Percentiles rank a stretch among this genome's conserved stretches.
Conservation (phyloP, 192 early-diverging fungal genomes). For the Coemansia aciculifera region DNA sequence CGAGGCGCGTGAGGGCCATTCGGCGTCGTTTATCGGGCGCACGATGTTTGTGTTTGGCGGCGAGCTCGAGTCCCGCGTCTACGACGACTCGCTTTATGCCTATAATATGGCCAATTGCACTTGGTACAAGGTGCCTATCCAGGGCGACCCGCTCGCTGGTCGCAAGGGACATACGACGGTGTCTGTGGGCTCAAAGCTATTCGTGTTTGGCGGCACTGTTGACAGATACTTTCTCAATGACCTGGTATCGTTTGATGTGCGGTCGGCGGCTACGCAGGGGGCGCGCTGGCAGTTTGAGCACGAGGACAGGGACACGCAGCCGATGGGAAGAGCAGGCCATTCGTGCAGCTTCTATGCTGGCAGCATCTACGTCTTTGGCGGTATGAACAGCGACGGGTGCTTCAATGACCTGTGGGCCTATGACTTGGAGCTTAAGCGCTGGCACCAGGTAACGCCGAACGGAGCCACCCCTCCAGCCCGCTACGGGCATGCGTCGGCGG, state of each 20-base stretch:
- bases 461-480: slow-evolving; percentile 52
- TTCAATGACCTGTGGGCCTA: slow-evolving; percentile 57
- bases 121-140: slow-evolving; percentile 56
- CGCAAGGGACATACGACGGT: slow-evolving; percentile 54
- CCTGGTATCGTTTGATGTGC: slow-evolving; percentile 54
- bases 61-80: slow-evolving; percentile 32
- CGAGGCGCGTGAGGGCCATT: slow-evolving; percentile 47
- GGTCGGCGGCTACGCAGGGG: slow-evolving; percentile 35
- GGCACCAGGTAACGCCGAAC: slow-evolving; percentile 43
- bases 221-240: slow-evolving; percentile 50
- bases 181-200: slow-evolving; percentile 45
- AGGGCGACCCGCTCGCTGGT: slow-evolving; percentile 37
- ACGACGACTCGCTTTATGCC: slow-evolving; percentile 52
- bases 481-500: slow-evolving; percentile 51
- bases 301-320: slow-evolving; percentile 15
- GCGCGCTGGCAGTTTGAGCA: slow-evolving; percentile 49
- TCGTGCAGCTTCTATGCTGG: slow-evolving; percentile 48
- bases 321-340: slow-evolving; percentile 44
- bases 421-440: slow-evolving; percentile 30
- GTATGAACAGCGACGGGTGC: slow-evolving; percentile 48
- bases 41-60: slow-evolving; percentile 61
- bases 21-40: slow-evolving; percentile 54
- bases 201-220: slow-evolving; percentile 50
- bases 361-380: slow-evolving; percentile 55
- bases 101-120: slow-evolving; percentile 55